phyloP scores from a whole-genome alignment of 306 rosid species.

The Malus fusca region DNA sequence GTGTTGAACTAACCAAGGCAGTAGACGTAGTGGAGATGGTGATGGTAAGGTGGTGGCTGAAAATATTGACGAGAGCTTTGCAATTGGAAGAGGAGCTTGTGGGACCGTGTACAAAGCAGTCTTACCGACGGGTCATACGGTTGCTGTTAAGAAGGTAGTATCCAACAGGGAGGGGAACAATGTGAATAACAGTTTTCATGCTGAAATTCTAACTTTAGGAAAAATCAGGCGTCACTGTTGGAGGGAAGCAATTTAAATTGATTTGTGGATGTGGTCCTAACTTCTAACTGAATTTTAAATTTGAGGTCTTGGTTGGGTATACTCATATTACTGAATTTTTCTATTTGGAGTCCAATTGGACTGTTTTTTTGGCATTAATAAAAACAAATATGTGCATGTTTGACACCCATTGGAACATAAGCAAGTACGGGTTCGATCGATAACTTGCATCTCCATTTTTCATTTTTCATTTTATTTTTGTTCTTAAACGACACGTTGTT shows the following conservation, averaged over 20 bases:
- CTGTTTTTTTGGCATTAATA: no score
- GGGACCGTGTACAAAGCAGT: constrained; percentile 81
- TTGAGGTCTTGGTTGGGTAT: background rate
- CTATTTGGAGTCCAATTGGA: no score
- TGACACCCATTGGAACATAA: no score
- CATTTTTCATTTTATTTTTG: no score
- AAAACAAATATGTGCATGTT: no score
- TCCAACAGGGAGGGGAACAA: constrained; percentile 76
- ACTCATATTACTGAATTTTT: background rate
- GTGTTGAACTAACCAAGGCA: no score
- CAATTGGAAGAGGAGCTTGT: constrained; percentile 76
- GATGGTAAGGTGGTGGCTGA: constrained; percentile 32
- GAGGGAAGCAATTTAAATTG: background rate
- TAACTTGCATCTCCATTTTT: no score
- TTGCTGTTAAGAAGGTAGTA: constrained; percentile 66
- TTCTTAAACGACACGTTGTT: no score
- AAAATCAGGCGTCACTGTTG: constrained; percentile 40
- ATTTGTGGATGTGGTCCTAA: background rate
- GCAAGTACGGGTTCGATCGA: no score
- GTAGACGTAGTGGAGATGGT: no score
- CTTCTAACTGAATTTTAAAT: background rate
- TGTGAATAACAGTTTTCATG: constrained; percentile 59
- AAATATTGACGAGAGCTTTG: constrained; percentile 53
- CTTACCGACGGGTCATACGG: constrained; percentile 41
- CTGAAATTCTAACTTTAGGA: constrained; percentile 76